Percentiles rank a stretch among this genome's conserved stretches.
Conservation (phyloP, 2,329 filamentous ascomycete species). For the Clonostachys byssicola region DNA sequence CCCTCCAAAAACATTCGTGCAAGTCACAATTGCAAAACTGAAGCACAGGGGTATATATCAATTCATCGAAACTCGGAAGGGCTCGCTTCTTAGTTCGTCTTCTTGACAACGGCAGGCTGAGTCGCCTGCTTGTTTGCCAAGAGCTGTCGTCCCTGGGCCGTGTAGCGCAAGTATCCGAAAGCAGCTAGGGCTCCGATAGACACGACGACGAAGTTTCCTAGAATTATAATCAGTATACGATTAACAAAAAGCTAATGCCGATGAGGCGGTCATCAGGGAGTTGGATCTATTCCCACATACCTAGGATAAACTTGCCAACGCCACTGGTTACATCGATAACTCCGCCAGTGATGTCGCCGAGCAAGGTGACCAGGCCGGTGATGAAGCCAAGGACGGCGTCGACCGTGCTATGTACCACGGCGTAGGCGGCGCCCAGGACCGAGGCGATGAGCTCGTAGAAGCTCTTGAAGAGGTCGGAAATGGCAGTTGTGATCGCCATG, state of each 20-base stretch:
- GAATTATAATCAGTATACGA: not conserved
- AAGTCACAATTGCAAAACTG: too few species aligned
- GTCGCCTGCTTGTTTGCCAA: constrained; percentile 11
- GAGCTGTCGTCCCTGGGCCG: constrained; percentile 18
- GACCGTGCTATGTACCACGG: constrained; percentile 24
- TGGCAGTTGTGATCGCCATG: constrained; percentile 27
- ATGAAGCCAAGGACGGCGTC: constrained; percentile 26
- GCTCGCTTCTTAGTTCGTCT: constrained; percentile 15
- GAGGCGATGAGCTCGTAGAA: constrained; percentile 34
- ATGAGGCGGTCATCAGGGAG: not conserved
- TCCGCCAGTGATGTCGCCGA: constrained; percentile 25
- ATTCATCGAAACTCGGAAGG: too few species aligned
- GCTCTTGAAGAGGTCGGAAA: constrained; percentile 31
- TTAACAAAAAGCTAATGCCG: not conserved
- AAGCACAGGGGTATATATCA: too few species aligned
- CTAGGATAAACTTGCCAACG: constrained; percentile 29
- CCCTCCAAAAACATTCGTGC: too few species aligned
- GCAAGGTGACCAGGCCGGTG: constrained; percentile 25
- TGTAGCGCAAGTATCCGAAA: constrained; percentile 25
- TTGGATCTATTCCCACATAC: constrained; percentile 16
- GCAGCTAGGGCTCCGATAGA: constrained; percentile 22
- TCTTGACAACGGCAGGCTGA: constrained; percentile 11
- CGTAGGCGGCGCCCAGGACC: constrained; percentile 24
- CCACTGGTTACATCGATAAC: constrained; percentile 29
- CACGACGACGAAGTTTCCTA: constrained; percentile 30